These are phyloP conservation scores for Sporothrix pallida DNA, from an alignment of 2,329 filamentous ascomycete genomes.

Conservation along the genomic window DNA sequence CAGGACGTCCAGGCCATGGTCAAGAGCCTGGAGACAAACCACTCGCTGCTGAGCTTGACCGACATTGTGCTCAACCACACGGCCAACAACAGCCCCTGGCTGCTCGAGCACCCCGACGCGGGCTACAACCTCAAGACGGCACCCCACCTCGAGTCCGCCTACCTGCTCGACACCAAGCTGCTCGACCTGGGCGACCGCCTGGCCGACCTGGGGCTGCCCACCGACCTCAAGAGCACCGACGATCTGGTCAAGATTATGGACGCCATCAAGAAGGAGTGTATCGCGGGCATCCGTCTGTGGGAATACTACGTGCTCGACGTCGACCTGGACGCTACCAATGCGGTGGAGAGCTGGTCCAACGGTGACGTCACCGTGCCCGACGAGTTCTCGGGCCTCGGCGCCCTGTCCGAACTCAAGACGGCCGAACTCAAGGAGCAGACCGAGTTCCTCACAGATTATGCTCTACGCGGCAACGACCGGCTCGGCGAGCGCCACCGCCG, in stretches of 20 bases:
- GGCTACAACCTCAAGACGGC: conserved; percentile 94
- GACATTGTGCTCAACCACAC: conserved; percentile 99
- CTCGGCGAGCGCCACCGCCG: conserved; percentile 82
- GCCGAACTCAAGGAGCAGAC: conserved; percentile 58
- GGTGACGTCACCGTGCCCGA: conserved; percentile 63
- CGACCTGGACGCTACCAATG: conserved; percentile 70
- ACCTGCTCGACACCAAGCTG: conserved; percentile 64
- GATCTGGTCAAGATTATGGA: conserved; percentile 85
- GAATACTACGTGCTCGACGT: conserved; percentile 90
- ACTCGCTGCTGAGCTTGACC: conserved; percentile 85
- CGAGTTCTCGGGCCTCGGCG: conserved; percentile 47
- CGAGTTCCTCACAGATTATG: conserved; percentile 70
- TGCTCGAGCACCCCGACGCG: conserved; percentile 90
- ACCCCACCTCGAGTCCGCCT: conserved; percentile 73
- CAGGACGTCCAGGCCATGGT: conserved; percentile 79
- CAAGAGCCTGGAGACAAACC: conserved; percentile 79
- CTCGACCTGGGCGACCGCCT: conserved; percentile 80
- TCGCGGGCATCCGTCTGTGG: conserved; percentile 82
- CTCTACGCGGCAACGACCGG: conserved; percentile 71
- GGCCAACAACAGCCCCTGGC: conserved; percentile 92
- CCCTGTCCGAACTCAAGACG: conserved; percentile 56
- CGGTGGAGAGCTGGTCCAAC: conserved; percentile 72
- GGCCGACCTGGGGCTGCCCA: conserved; percentile 74
- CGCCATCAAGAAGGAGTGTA: conserved; percentile 78
- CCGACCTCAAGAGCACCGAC: conserved; percentile 69